Evolutionary conservation across 805 yeast genomes (phyloP).

Genomic region (Millerozyma acaciae): DNA sequence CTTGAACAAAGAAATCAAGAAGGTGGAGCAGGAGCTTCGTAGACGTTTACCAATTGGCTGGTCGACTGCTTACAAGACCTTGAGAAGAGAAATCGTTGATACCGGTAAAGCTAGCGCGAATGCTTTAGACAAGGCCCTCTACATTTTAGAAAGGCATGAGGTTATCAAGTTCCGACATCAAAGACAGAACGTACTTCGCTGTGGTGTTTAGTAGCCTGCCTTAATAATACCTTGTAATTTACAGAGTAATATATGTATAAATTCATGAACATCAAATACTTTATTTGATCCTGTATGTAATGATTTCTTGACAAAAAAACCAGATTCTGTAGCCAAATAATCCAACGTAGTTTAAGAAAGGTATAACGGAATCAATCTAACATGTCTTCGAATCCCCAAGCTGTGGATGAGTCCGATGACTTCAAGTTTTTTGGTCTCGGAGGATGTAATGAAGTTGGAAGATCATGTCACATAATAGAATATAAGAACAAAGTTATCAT

Average conservation of each 20-base stretch:
- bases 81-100: constrained; percentile 77
- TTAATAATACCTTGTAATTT: neutral
- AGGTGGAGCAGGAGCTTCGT: constrained; percentile 79
- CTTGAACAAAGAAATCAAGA: constrained; percentile 65
- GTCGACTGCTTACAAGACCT: constrained; percentile 83
- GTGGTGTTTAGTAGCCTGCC: constrained; percentile 47
- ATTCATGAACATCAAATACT: too few species aligned
- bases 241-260: too few species aligned
- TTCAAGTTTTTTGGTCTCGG: constrained; percentile 83
- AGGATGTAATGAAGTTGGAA: constrained; percentile 97
- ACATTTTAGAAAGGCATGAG: constrained; percentile 79
- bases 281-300: too few species aligned
- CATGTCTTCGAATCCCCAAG: constrained; percentile 12
- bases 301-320: too few species aligned
- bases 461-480: constrained; percentile 90
- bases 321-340: too few species aligned
- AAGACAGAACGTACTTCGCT: constrained; percentile 73
- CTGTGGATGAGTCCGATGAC: constrained; percentile 31
- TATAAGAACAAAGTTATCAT: constrained; percentile 92
- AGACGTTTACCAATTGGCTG: constrained; percentile 94
- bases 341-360: too few species aligned
- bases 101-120: constrained; percentile 58
- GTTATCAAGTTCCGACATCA: constrained; percentile 86
- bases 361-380: constrained; percentile 2
- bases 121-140: constrained; percentile 79